phyloP scores from a whole-genome alignment of 2,329 filamentous ascomycete genomes.

The Juglanconis juglandina region DNA sequence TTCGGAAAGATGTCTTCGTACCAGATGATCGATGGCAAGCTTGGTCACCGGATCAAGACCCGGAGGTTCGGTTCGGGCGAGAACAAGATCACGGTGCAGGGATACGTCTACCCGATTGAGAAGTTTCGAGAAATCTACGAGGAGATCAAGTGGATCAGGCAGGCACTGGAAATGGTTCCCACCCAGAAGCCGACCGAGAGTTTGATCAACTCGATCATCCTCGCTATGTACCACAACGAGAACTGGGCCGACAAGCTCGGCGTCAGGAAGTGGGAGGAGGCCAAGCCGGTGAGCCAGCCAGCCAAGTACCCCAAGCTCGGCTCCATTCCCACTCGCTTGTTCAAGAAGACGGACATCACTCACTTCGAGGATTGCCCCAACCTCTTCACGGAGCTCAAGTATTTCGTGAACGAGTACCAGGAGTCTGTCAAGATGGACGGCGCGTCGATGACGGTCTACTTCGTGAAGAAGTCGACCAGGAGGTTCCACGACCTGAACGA shows the following conservation, averaged over 20 bases:
- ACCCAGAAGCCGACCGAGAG: not conserved
- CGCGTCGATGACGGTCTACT: conserved; percentile 36
- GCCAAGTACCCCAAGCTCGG: conserved; percentile 6
- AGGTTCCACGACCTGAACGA: conserved; percentile 16
- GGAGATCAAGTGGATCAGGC: not conserved
- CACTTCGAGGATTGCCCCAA: conserved; percentile 26
- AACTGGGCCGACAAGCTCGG: conserved; percentile 19
- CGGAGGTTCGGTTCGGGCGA: conserved; percentile 8
- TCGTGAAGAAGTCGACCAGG: conserved; percentile 24
- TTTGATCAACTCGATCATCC: conserved; percentile 1
- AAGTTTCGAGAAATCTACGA: conserved; percentile 20
- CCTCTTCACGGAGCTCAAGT: conserved; percentile 27
- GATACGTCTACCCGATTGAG: conserved; percentile 15
- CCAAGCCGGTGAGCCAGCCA: not conserved
- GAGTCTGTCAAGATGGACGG: conserved; percentile 39
- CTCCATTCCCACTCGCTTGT: conserved; percentile 19
- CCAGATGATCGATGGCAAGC: conserved; percentile 16
- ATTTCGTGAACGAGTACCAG: conserved; percentile 28
- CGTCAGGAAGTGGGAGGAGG: conserved; percentile 23
- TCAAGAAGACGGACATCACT: conserved; percentile 24
- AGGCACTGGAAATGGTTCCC: not conserved
- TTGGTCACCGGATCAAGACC: conserved; percentile 22
- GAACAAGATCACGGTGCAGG: conserved; percentile 22
- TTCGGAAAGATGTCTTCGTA: not conserved
- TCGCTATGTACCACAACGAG: conserved; percentile 3